These are phyloP conservation scores for Leccinum uliginosum DNA, from an alignment of 768 basidiomycete genomes.

Conservation along the genomic window DNA sequence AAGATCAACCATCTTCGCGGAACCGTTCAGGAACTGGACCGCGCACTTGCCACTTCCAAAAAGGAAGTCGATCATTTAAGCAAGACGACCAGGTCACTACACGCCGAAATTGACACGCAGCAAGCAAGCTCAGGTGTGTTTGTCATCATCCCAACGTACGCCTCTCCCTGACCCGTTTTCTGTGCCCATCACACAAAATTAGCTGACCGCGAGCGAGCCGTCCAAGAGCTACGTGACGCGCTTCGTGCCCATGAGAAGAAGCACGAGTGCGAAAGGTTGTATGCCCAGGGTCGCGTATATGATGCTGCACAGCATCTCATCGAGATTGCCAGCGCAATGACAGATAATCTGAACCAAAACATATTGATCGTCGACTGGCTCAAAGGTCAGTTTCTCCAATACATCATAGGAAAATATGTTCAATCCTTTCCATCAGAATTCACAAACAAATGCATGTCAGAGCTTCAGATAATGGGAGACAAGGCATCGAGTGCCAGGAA, in stretches of 20 bases:
- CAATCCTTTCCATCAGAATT: not conserved
- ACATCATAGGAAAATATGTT: not conserved
- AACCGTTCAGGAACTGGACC: too few relatives aligned
- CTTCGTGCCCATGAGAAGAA: not conserved
- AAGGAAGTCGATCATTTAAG: not conserved
- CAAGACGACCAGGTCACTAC: not conserved
- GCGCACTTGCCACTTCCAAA: too few relatives aligned
- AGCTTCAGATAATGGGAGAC: not conserved
- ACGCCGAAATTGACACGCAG: not conserved
- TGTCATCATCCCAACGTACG: not conserved
- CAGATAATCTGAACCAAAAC: not conserved
- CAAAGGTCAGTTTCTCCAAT: not conserved
- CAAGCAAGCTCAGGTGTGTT: not conserved
- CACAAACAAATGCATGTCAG: not conserved
- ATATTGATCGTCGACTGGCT: not conserved
- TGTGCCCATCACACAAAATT: too few relatives aligned
- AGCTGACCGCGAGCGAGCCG: not conserved
- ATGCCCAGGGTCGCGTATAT: not conserved
- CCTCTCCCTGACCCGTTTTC: too few relatives aligned
- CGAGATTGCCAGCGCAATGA: not conserved
- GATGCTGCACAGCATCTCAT: not conserved
- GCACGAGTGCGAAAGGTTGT: not conserved
- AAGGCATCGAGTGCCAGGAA: not conserved
- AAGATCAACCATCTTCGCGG: too few relatives aligned
- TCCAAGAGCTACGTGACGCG: not conserved